Evolutionary conservation across 495 filamentous ascomycete genomes (phyloP), one percentile per base, ranked within the genome.

Genomic region (Aspergillus kassunensis): DNA sequence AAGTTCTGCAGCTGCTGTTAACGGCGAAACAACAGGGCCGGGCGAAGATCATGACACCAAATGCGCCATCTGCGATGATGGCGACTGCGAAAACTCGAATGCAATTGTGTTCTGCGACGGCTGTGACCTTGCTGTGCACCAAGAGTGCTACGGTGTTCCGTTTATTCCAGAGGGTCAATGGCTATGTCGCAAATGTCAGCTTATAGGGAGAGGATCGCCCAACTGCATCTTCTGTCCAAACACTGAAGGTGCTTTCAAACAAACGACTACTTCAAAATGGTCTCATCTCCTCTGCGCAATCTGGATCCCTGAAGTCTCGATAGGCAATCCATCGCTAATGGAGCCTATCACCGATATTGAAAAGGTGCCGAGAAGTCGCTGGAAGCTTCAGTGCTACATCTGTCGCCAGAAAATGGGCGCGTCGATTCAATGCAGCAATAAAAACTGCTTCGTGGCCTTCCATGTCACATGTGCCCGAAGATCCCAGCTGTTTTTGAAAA

Each of bases 61-160:
- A 66, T 99, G 93, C 61, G 92, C 88, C 25, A 95, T 99, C 42
- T 99, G 93, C 57, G 93, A 97, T 64, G 93, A 97, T 63, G 95
- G 93, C 24, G 93, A 99, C 61, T 97, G 95, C 60, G 93, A 97
- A 71, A 99, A 97, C 65, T 90, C 91, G n/a, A 99, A 99, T 67
- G 95, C 93, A 6, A 99, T 99, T 61, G 95, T 99, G 19, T 99
- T 98, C 69, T 99, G 93, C 59, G 93, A 99, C 63, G 95, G 93
- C 8, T 97, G 93, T 68, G 93, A 99, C 71, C 75, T 97, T 19
- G 93, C 93, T 5, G 93, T 99, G 33, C 93, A 99, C 67, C 93
- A 99, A 64, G 93, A 99, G 68, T 99, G 95, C 70, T 99, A 98
- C 72, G 93, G 93, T 55, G 93, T 99, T 42, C 93, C 95, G 24